Conservation (phyloP, 148 eudicot species). For the Arctostaphylos glauca region DNA sequence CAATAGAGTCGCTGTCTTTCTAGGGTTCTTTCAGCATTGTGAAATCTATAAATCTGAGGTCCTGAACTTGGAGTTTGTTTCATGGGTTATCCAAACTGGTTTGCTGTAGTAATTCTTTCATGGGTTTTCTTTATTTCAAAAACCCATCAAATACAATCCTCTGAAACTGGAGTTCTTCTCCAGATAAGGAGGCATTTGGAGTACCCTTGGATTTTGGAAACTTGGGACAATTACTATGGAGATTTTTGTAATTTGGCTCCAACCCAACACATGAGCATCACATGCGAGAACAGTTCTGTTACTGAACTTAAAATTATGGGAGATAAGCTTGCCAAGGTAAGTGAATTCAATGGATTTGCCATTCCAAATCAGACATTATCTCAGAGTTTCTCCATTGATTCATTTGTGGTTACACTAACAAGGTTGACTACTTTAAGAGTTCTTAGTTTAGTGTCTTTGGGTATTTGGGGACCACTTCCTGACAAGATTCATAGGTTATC, state of each 20-base stretch:
- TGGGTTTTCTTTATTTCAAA: slow-evolving; percentile 34
- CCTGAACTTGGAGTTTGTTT: slow-evolving; percentile 5
- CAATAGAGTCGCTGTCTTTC: slow-evolving; percentile 1
- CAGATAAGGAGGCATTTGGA: slow-evolving; percentile 66
- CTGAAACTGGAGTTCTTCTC: slow-evolving; percentile 48
- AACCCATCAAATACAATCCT: slow-evolving; percentile 44
- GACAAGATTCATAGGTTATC: slow-evolving; percentile 53
- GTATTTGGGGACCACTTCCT: slow-evolving; percentile 71
- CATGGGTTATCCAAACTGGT: slow-evolving; percentile 33
- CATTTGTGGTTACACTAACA: slow-evolving; percentile 59
- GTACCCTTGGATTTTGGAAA: slow-evolving; percentile 39
- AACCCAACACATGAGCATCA: slow-evolving; percentile 36
- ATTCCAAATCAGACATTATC: slow-evolving; percentile 48
- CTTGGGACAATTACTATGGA: slow-evolving; percentile 41
- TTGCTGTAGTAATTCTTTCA: slow-evolving; percentile 25
- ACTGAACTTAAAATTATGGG: slow-evolving; percentile 58
- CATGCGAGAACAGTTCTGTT: slow-evolving; percentile 42
- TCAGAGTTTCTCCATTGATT: slow-evolving; percentile 53
- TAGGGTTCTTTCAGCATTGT: slow-evolving; percentile 17
- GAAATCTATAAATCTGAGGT: background rate
- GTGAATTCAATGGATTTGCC: slow-evolving; percentile 50
- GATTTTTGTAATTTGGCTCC: slow-evolving; percentile 45
- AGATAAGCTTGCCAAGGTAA: slow-evolving; percentile 37
- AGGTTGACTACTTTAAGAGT: slow-evolving; percentile 51
- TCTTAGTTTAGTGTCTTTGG: slow-evolving; percentile 56